A percentile compares a stretch with the other conserved stretches of the same genome.
phyloP scores from a whole-genome alignment of 306 rosid genomes.

The Macrotyloma uniflorum region DNA sequence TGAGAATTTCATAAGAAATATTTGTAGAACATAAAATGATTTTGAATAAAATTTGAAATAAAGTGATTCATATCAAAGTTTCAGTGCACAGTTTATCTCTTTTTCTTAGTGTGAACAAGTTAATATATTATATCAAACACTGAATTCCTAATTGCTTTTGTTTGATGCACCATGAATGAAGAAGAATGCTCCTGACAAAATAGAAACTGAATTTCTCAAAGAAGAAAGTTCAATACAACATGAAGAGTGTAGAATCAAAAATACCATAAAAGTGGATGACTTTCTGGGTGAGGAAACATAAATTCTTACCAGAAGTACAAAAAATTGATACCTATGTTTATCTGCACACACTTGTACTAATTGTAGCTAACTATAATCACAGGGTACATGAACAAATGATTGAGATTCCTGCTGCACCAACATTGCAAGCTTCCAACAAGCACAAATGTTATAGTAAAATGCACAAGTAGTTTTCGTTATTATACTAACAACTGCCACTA shows the following conservation, averaged over 20 bases:
- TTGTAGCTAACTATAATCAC: slow-evolving; percentile 9
- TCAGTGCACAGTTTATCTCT: too few species aligned
- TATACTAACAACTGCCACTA: background rate
- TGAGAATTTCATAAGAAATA: too few species aligned
- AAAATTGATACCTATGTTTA: slow-evolving; percentile 15
- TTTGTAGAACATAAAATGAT: too few species aligned
- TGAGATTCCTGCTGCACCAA: slow-evolving; percentile 23
- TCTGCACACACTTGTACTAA: background rate
- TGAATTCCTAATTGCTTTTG: background rate
- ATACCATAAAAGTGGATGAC: slow-evolving; percentile 27
- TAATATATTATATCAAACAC: background rate
- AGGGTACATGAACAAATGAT: background rate
- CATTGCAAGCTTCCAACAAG: slow-evolving; percentile 27
- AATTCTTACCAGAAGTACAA: slow-evolving; percentile 24
- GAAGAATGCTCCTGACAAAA: slow-evolving; percentile 14
- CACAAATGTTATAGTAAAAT: background rate
- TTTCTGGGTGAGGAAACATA: slow-evolving; percentile 12
- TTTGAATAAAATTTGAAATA: too few species aligned
- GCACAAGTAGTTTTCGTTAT: background rate
- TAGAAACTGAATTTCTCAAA: slow-evolving; percentile 9
- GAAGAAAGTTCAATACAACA: background rate
- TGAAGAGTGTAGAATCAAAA: slow-evolving; percentile 30
- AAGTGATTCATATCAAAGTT: too few species aligned
- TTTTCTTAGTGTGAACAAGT: too few species aligned
- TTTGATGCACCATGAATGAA: slow-evolving; percentile 1